A percentile compares a stretch with the other conserved stretches of the same genome.
Evolutionary conservation across 305 asterid genomes (phyloP).

Genomic region (Fraxinus xanthoxyloides): DNA sequence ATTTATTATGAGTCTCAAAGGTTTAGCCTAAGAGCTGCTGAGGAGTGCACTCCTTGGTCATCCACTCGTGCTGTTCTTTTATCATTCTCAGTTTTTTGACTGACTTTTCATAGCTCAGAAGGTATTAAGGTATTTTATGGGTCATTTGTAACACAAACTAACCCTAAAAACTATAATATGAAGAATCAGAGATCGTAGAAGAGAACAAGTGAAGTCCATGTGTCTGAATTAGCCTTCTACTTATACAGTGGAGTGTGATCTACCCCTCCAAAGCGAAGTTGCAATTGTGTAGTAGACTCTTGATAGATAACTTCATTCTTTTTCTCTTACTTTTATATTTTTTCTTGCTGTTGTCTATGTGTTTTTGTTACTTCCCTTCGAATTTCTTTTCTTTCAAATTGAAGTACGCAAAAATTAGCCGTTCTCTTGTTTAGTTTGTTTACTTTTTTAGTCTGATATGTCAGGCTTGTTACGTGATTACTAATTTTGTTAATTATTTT

Average conservation of each 20-base stretch:
- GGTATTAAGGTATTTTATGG: background rate
- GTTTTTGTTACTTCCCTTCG: too few relatives aligned
- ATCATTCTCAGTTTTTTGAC: background rate
- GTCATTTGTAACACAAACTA: background rate
- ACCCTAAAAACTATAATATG: background rate
- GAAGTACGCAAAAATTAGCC: too few relatives aligned
- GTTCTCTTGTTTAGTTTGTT: too few relatives aligned
- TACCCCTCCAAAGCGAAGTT: background rate
- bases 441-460: too few relatives aligned
- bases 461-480: too few relatives aligned
- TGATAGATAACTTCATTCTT: background rate
- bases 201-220: background rate
- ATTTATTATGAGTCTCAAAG: background rate
- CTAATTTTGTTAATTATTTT: background rate
- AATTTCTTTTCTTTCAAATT: too few relatives aligned
- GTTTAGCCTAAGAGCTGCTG: background rate
- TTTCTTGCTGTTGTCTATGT: background rate
- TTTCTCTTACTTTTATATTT: background rate
- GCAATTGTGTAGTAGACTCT: background rate
- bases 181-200: background rate
- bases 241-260: background rate
- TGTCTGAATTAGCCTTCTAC: background rate
- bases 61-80: background rate
- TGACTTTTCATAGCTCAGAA: background rate
- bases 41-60: background rate